These are phyloP conservation scores for Agaricus subrufescens DNA, from an alignment of 768 basidiomycete genomes.

Conservation along the genomic window DNA sequence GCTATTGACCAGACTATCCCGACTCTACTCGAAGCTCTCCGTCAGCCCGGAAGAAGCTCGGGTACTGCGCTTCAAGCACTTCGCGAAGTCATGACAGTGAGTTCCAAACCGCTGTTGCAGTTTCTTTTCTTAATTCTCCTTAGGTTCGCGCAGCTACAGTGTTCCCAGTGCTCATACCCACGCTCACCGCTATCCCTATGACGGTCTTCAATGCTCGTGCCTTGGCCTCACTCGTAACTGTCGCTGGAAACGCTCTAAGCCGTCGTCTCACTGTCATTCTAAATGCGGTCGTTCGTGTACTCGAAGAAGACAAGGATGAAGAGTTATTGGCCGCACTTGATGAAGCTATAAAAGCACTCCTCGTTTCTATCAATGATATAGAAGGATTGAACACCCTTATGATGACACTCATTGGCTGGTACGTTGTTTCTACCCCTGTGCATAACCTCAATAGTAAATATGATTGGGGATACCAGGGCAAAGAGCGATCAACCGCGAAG, in stretches of 20 bases:
- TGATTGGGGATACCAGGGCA: slow-evolving; percentile 46
- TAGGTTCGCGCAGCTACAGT: slow-evolving; percentile 92
- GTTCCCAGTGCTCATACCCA: slow-evolving; percentile 96
- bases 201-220: slow-evolving; percentile 94
- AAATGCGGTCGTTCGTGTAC: slow-evolving; percentile 70
- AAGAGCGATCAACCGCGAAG: slow-evolving; percentile 68
- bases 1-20: slow-evolving; percentile 98
- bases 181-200: slow-evolving; percentile 86
- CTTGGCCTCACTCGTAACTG: slow-evolving; percentile 84
- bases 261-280: slow-evolving; percentile 77
- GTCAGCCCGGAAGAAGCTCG: slow-evolving; percentile 90
- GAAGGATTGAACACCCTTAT: slow-evolving; percentile 91
- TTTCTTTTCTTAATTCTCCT: slow-evolving; percentile 4
- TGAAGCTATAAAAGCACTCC: slow-evolving; percentile 69
- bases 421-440: slow-evolving; percentile 19
- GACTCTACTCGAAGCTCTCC: slow-evolving; percentile 87
- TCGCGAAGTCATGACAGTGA: slow-evolving; percentile 88
- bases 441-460: slow-evolving; percentile 1
- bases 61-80: slow-evolving; percentile 93
- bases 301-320: slow-evolving; percentile 65
- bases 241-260: slow-evolving; percentile 89
- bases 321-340: slow-evolving; percentile 68
- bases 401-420: slow-evolving; percentile 88
- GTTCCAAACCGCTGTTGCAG: slow-evolving; percentile 20
- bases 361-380: slow-evolving; percentile 74